Conservation (phyloP, 2,329 filamentous ascomycete genomes). For the Talaromyces sp. region DNA sequence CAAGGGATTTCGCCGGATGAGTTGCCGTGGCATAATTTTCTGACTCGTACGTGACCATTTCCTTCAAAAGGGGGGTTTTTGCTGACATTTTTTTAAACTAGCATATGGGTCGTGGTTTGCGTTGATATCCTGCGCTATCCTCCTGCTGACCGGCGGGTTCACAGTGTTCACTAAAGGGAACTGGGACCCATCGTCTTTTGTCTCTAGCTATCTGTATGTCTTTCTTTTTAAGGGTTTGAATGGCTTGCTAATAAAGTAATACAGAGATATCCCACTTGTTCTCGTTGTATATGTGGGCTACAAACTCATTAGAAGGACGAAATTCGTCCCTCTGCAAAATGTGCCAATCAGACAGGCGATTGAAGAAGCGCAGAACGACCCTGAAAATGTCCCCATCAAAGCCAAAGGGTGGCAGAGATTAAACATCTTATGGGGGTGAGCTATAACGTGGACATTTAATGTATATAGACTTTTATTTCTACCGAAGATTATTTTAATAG, state of each 20-base stretch:
- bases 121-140: constrained; percentile 56
- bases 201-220: constrained; percentile 61
- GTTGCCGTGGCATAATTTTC: constrained; percentile 60
- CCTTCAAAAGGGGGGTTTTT: neutral
- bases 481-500: neutral
- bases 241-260: neutral
- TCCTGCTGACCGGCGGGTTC: constrained; percentile 68
- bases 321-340: constrained; percentile 45
- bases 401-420: constrained; percentile 22
- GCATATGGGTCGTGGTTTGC: constrained; percentile 58
- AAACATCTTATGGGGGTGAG: constrained; percentile 29
- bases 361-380: constrained; percentile 36
- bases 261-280: constrained; percentile 58
- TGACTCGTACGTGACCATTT: constrained; percentile 38
- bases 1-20: constrained; percentile 49
- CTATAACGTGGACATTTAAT: neutral
- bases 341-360: constrained; percentile 52
- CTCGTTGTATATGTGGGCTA: constrained; percentile 54
- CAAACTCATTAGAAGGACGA: constrained; percentile 62
- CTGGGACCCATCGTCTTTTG: constrained; percentile 54
- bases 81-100: constrained; percentile 33
- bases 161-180: constrained; percentile 55
- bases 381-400: constrained; percentile 28
- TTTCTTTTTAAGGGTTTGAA: neutral
- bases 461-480: neutral